Percentiles rank a stretch among this genome's conserved stretches.
These are phyloP conservation scores for Helicosporidium sp. DNA, from an alignment of 139 green algal species.

Conservation along the genomic window DNA sequence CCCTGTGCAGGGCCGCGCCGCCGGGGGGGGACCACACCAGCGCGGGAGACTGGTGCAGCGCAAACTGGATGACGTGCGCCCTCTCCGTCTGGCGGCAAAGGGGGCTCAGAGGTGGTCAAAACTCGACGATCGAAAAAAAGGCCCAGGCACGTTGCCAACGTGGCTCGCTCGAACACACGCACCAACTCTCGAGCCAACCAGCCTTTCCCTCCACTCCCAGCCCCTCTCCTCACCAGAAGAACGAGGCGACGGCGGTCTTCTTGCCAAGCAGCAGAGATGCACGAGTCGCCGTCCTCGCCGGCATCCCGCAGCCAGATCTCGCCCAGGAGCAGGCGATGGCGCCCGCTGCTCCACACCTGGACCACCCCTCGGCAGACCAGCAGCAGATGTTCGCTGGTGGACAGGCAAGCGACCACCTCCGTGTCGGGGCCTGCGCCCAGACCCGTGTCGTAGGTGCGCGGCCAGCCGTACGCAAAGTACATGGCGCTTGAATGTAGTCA, in stretches of 20 bases:
- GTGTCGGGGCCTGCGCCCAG: background rate
- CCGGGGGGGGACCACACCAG: constrained; percentile 94
- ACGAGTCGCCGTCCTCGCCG: constrained; percentile 28
- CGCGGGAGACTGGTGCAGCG: constrained; percentile 20
- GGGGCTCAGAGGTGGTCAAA: no score
- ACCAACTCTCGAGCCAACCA: background rate
- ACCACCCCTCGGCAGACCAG: constrained; percentile 25
- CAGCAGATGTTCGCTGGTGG: constrained; percentile 19
- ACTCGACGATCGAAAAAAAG: no score
- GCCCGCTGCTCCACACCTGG: constrained; percentile 42
- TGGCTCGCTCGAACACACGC: background rate
- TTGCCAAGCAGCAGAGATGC: constrained; percentile 39
- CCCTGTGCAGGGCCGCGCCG: constrained; percentile 63
- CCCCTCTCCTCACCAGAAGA: constrained; percentile 29
- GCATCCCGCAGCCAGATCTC: constrained; percentile 10
- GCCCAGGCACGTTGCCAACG: no score
- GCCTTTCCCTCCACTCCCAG: background rate
- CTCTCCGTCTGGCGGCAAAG: no score
- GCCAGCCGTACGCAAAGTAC: constrained; percentile 29
- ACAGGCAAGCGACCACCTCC: background rate
- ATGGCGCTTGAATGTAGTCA: background rate
- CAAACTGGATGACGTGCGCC: no score
- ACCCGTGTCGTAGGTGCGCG: constrained; percentile 3
- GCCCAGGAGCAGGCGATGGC: constrained; percentile 33
- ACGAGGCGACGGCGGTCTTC: constrained; percentile 27